phyloP scores from a whole-genome alignment of 805 yeast genomes.

The Lachancea nothofagi region DNA sequence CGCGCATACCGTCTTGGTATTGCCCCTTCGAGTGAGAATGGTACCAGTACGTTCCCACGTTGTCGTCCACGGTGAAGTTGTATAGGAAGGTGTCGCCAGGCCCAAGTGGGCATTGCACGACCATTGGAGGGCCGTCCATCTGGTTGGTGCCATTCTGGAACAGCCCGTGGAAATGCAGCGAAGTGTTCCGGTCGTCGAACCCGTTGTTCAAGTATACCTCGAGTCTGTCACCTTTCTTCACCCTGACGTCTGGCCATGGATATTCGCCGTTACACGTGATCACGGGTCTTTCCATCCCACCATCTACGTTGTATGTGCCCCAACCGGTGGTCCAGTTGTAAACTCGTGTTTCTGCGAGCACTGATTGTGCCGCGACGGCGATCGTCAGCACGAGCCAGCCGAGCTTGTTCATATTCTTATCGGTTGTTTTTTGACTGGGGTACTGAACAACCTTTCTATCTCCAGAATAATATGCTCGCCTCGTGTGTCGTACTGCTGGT shows the following conservation, averaged over 20 bases:
- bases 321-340: conserved; percentile 62
- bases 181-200: conserved; percentile 49
- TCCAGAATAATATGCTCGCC: not conserved
- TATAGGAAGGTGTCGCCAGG: conserved; percentile 69
- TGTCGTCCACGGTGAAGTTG: conserved; percentile 78
- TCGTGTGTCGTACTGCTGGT: conserved; percentile 1
- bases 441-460: too few species aligned
- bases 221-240: conserved; percentile 74
- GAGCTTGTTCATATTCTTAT: not conserved
- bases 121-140: conserved; percentile 89
- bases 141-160: conserved; percentile 63
- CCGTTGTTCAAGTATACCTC: conserved; percentile 71
- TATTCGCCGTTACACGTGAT: conserved; percentile 44
- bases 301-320: conserved; percentile 43
- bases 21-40: conserved; percentile 90
- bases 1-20: conserved; percentile 92
- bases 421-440: too few species aligned
- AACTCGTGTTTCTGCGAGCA: conserved; percentile 42
- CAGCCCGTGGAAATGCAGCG: conserved; percentile 91
- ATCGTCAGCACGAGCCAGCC: conserved; percentile 4
- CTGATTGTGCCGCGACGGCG: conserved; percentile 2
- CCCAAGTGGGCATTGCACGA: conserved; percentile 90
- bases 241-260: conserved; percentile 85
- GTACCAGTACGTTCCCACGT: conserved; percentile 93
- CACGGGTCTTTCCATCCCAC: conserved; percentile 36